Evolutionary conservation across 1,284 basidiomycete genomes (phyloP), one percentile per base, ranked within the genome.

Genomic region (Singerocomus inundabilis): DNA sequence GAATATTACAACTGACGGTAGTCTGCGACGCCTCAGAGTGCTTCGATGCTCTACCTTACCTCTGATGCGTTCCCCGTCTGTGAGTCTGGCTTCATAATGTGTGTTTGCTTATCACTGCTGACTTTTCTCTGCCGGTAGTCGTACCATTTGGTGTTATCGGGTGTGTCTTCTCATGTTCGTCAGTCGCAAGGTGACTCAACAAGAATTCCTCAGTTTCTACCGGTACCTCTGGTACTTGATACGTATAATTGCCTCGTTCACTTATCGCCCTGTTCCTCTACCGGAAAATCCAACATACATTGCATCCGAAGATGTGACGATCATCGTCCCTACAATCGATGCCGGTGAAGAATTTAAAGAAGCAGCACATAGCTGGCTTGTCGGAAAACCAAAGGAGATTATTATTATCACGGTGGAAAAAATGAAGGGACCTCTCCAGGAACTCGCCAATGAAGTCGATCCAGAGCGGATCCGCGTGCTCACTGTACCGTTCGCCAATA

Each of bases 321-420:
- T 94, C 66, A 92, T 96, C 55, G 92, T 95, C 4, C 93, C 92
- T 33, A 95, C 92, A 56, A 95, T 96, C 64, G 92, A 96, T 66
- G 92, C 93, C 12, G 92, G 92, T 43, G 91, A 93, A 66, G 91
- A 93, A 90, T 21, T 21, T 21, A 21, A 91, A 73, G 88, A 93
- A 70, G 93, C 93, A 36, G 91, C 92, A 29, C 81, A 87, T 70
- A 88, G 82, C 59, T 95, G 92, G 93, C 85, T 96, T 52, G 82
- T 84, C 57, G 90, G 91, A 57, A 86, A 89, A 59, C 93, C 92
- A 13, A 93, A 92, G 66, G 91, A 95, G 71, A 92, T 95, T 64
- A 94, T 76, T 93, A 21, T 95, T 71, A 89, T 95, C 67, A 95
- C 92, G 9, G 92, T 94, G 70, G 90, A 92, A 67, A 86, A 87